These are phyloP conservation scores for Glutinoglossum americanum DNA, from an alignment of 495 filamentous ascomycete species.

Conservation along the genomic window DNA sequence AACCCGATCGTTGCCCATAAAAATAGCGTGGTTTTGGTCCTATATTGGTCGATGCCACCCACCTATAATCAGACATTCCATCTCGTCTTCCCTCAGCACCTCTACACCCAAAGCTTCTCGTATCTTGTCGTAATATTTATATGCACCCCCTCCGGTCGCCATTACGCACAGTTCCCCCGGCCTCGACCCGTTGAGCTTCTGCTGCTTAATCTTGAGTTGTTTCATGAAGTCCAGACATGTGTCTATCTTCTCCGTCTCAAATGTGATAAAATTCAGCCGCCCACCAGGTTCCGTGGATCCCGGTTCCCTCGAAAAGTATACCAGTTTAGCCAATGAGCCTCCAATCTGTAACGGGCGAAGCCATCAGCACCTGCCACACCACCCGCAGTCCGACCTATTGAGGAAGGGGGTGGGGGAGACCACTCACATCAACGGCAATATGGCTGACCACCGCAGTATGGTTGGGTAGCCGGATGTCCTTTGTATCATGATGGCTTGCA, in stretches of 20 bases:
- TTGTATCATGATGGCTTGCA: constrained; percentile 51
- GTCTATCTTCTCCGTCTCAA: constrained; percentile 84
- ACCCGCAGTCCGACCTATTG: constrained; percentile 14
- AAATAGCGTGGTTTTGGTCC: not conserved
- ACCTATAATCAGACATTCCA: constrained; percentile 96
- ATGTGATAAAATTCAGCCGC: constrained; percentile 79
- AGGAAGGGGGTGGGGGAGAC: not conserved
- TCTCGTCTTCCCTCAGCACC: constrained; percentile 84
- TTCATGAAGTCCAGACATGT: constrained; percentile 80
- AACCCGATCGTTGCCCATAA: not conserved
- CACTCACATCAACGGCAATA: constrained; percentile 78
- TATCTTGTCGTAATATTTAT: constrained; percentile 85
- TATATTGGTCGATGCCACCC: constrained; percentile 7
- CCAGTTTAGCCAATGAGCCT: constrained; percentile 81
- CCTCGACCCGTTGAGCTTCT: constrained; percentile 42
- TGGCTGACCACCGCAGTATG: constrained; percentile 87
- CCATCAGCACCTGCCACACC: constrained; percentile 13
- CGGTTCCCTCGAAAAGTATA: constrained; percentile 86
- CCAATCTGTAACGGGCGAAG: constrained; percentile 43
- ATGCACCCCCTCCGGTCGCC: constrained; percentile 87
- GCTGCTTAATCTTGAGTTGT: constrained; percentile 56
- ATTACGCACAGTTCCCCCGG: constrained; percentile 60
- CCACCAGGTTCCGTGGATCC: constrained; percentile 62
- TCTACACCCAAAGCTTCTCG: constrained; percentile 61
- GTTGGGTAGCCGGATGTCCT: constrained; percentile 87